Evolutionary conservation across 306 rosid species (phyloP).

Genomic region (Rosa persica): DNA sequence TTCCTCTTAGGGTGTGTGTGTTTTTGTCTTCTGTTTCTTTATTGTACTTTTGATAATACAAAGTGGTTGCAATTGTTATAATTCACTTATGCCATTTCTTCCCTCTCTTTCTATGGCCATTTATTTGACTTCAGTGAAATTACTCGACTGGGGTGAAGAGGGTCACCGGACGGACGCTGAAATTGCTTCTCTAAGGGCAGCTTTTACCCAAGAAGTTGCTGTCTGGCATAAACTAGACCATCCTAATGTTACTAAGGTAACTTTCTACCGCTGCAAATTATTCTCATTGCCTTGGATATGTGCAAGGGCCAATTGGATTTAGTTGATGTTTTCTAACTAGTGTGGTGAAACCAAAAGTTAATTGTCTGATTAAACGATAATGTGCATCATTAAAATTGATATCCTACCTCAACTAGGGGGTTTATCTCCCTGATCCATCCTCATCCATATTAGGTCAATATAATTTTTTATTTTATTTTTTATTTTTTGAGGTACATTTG

Average conservation of each 20-base stretch:
- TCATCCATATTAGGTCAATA: neutral
- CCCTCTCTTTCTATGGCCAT: conserved; percentile 14
- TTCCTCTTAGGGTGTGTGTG: conserved; percentile 1
- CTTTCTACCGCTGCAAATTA: conserved; percentile 25
- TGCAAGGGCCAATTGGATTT: neutral
- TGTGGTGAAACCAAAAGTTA: neutral
- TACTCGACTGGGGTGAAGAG: conserved; percentile 99
- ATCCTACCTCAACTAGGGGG: neutral
- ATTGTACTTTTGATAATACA: neutral
- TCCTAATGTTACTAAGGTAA: conserved; percentile 96
- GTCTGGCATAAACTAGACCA: conserved; percentile 99
- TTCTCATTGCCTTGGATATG: neutral
- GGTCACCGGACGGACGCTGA: conserved; percentile 95
- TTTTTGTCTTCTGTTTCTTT: neutral
- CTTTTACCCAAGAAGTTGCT: conserved; percentile 94
- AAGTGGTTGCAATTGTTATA: conserved; percentile 7
- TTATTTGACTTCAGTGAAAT: conserved; percentile 61
- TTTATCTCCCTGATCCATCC: neutral
- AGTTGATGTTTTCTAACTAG: conserved; percentile 1
- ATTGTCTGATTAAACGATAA: neutral
- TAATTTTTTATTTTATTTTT: neutral
- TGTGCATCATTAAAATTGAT: neutral
- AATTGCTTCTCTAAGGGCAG: conserved; percentile 80
- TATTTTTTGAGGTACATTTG: neutral
- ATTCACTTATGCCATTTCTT: conserved; percentile 12